Evolutionary conservation across 768 basidiomycete genomes (phyloP).

Genomic region (Paxillus ammoniavirescens): DNA sequence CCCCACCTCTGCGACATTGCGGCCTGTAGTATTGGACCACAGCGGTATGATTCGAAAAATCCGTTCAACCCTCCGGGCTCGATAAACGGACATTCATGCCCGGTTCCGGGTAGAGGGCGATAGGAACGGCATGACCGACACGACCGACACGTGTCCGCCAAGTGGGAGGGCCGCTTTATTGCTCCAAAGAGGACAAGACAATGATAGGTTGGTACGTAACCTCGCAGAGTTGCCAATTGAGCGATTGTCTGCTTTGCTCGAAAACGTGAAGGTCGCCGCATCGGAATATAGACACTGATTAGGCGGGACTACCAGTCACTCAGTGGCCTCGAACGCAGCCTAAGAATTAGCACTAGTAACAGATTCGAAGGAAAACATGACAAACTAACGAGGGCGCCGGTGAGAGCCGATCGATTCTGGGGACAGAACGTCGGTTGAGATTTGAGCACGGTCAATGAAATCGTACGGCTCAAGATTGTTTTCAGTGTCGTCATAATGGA

Average conservation of each 20-base stretch:
- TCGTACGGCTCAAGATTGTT: too few species aligned
- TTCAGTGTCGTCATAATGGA: too few species aligned
- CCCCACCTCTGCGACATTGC: neutral
- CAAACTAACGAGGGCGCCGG: too few species aligned
- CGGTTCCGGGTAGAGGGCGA: constrained; percentile 10
- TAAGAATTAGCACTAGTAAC: too few species aligned
- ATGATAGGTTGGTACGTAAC: constrained; percentile 13
- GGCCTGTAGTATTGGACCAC: neutral
- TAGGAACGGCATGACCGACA: constrained; percentile 16
- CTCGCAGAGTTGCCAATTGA: neutral
- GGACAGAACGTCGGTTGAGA: too few species aligned
- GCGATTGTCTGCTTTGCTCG: constrained; percentile 11
- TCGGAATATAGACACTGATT: constrained; percentile 12
- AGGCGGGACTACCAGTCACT: too few species aligned
- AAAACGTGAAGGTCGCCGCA: constrained; percentile 22
- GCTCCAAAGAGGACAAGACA: constrained; percentile 6
- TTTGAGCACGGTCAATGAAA: too few species aligned
- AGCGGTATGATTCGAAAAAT: constrained; percentile 1
- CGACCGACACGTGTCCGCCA: neutral
- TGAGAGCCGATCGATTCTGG: too few species aligned
- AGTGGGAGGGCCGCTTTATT: neutral
- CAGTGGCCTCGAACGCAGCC: too few species aligned
- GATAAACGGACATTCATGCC: neutral
- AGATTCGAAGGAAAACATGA: too few species aligned
- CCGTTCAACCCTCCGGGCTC: constrained; percentile 2